These are phyloP conservation scores for Cryptosporidium baileyi DNA, from an alignment of 169 alveolate species.

Conservation along the genomic window DNA sequence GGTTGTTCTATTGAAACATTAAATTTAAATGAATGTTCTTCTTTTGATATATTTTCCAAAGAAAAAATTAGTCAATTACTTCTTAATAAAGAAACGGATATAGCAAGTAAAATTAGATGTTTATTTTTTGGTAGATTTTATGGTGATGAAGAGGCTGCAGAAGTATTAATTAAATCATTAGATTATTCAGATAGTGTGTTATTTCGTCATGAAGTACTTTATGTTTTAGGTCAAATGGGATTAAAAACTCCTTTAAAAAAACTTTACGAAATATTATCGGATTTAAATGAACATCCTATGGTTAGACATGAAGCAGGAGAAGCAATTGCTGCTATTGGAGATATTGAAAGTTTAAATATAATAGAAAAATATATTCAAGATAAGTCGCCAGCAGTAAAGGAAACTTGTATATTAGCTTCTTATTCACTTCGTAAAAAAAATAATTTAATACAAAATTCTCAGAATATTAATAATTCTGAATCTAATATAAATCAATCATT, in stretches of 20 bases:
- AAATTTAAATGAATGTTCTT: constrained; percentile 2
- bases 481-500: not conserved
- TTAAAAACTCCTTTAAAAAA: constrained; percentile 75
- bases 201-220: constrained; percentile 89
- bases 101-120: constrained; percentile 54
- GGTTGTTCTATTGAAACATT: constrained; percentile 30
- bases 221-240: constrained; percentile 88
- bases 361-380: constrained; percentile 81
- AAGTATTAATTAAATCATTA: constrained; percentile 5
- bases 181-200: constrained; percentile 65
- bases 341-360: constrained; percentile 79
- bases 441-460: constrained; percentile 61
- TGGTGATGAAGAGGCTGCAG: constrained; percentile 52
- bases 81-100: constrained; percentile 4
- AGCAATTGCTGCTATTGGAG: constrained; percentile 76
- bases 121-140: constrained; percentile 58
- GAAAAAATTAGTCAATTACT: constrained; percentile 6
- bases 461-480: constrained; percentile 36
- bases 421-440: constrained; percentile 70
- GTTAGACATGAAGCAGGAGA: constrained; percentile 89
- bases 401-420: constrained; percentile 43
- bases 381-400: constrained; percentile 76
- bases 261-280: constrained; percentile 78
- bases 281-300: constrained; percentile 83
- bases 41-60: constrained; percentile 22